A percentile compares a stretch with the other conserved stretches of the same genome.
Conservation (phyloP, 495 filamentous ascomycete species). For the Thozetella sp. region DNA sequence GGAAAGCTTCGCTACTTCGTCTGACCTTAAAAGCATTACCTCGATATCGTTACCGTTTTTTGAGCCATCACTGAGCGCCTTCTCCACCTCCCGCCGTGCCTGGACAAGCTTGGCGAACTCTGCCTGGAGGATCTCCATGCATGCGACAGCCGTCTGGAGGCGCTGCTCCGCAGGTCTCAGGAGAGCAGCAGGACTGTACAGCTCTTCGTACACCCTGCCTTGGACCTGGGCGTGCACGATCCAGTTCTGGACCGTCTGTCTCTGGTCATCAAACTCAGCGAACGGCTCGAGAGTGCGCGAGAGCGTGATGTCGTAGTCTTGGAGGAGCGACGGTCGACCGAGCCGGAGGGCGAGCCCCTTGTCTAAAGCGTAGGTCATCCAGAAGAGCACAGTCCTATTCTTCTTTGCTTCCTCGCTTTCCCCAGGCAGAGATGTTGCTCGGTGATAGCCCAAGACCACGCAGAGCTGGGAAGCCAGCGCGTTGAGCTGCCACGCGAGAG, state of each 20-base stretch:
- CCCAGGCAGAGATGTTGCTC: constrained; percentile 54
- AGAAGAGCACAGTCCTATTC: constrained; percentile 53
- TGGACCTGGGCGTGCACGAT: constrained; percentile 52
- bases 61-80: constrained; percentile 11
- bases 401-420: constrained; percentile 19
- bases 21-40: constrained; percentile 48
- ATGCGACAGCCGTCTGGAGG: constrained; percentile 15
- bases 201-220: constrained; percentile 51
- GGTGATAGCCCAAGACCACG: constrained; percentile 64
- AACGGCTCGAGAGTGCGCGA: constrained; percentile 28
- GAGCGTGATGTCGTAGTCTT: constrained; percentile 64
- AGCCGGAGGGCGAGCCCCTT: constrained; percentile 61
- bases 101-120: constrained; percentile 18
- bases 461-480: constrained; percentile 60
- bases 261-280: constrained; percentile 21
- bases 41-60: constrained; percentile 18
- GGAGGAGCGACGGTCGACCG: constrained; percentile 59
- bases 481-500: constrained; percentile 60
- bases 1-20: constrained; percentile 56
- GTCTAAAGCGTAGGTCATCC: constrained; percentile 60
- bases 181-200: constrained; percentile 59
- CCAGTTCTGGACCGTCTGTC: constrained; percentile 37
- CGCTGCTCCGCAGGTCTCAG: constrained; percentile 42
- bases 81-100: constrained; percentile 8
- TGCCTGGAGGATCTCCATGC: constrained; percentile 7